Base-by-base conservation (phyloP, 371 early-diverging fungal species). In the Vairimorpha ceranae region DNA sequence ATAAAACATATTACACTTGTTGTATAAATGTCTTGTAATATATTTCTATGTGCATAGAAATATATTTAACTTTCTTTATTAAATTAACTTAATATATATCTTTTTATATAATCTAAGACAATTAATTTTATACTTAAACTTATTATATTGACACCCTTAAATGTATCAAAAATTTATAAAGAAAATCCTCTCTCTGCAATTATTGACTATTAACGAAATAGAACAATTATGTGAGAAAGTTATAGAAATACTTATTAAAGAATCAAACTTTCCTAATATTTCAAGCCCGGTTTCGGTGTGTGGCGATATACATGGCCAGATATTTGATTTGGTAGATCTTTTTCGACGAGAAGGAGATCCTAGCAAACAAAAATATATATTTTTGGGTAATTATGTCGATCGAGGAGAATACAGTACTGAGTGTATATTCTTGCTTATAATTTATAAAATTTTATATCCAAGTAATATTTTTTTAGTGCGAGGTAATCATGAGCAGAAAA, bases 301-400 rank as follows among this genome's bases (percentile, higher is more conserved):
- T 80, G 98, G 98, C 41, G 98, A 98, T 85, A 90, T 98, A 35
- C 98, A 98, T 81, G 98, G 98, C 8, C 98, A 98, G 83, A 96
- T 89, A 83, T 93, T 88, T 78, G 98, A 98, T 84, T 86, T 98
- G 77, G 90, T 95, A 89, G 94, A 93, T 80, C 86, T 98, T 23
- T 93, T 98, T 82, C 91, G 94, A 79, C 92, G 94, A 15, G 92
- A 94, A 48, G 96, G 95, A 19, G 88, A 90, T 77, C 95, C 95
- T 12, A 72, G 59, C 38, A 30, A 72, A 17, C 68, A 43, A n/a
- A 74, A 75, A 30, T 84, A 79, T 65, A 61, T 84, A 8, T 82
- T 82, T 63, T 51, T 84, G 7, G 84, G 84, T 0, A 82, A 84
- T 58, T 84, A 81, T 74, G 84, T 84, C 10, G 84, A 84, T 52